Evolutionary conservation across 768 basidiomycete genomes (phyloP).

Genomic region (Postia placenta): DNA sequence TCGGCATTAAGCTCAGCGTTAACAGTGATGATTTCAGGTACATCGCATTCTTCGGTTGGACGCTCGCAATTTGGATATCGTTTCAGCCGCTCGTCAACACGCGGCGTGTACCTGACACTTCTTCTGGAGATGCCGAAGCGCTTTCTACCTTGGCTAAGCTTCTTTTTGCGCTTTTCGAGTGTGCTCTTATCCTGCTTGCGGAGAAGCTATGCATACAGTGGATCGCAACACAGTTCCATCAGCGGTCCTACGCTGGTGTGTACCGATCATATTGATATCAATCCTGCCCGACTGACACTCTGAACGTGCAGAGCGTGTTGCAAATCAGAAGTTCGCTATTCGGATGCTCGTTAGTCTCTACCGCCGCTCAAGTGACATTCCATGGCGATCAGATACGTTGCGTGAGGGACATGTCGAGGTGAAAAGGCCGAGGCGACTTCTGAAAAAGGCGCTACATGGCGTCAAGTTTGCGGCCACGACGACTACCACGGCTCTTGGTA

Average conservation of each 20-base stretch:
- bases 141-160: constrained; percentile 56
- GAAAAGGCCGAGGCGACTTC: constrained; percentile 50
- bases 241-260: constrained; percentile 61
- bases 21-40: constrained; percentile 30
- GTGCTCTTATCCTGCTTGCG: constrained; percentile 60
- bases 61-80: constrained; percentile 58
- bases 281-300: not conserved
- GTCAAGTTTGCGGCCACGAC: constrained; percentile 70
- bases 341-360: constrained; percentile 69
- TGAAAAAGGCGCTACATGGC: constrained; percentile 68
- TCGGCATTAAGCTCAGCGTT: not conserved
- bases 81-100: constrained; percentile 62
- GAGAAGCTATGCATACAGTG: constrained; percentile 87
- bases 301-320: constrained; percentile 64
- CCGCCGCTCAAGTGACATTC: constrained; percentile 68
- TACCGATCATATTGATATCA: not conserved
- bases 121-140: constrained; percentile 29
- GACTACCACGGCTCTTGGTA: constrained; percentile 70
- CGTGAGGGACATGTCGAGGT: constrained; percentile 27
- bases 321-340: constrained; percentile 77
- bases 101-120: constrained; percentile 18
- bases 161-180: constrained; percentile 69
- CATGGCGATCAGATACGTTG: constrained; percentile 61
- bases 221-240: constrained; percentile 80
- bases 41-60: constrained; percentile 66